Conservation (phyloP, 768 basidiomycete species). For the Tulasnella sp. region DNA sequence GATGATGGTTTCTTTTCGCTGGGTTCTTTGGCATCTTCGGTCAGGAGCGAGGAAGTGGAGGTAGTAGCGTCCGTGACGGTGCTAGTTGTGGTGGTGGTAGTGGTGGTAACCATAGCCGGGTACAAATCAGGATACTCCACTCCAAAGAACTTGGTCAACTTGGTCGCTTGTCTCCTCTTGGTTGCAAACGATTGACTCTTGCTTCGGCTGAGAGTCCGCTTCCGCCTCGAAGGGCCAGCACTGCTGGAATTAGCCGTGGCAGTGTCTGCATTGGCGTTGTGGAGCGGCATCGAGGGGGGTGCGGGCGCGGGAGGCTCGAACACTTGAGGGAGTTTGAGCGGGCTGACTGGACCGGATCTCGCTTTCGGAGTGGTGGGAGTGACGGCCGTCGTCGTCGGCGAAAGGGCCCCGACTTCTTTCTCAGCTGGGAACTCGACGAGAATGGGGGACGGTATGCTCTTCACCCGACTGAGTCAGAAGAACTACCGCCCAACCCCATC, state of each 20-base stretch:
- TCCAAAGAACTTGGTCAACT: slow-evolving; percentile 9
- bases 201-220: not conserved
- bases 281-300: no score
- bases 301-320: not conserved
- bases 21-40: not conserved
- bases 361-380: not conserved
- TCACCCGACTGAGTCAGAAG: not conserved
- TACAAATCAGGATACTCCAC: slow-evolving; percentile 10
- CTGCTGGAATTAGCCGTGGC: no score
- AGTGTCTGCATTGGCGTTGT: no score
- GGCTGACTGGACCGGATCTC: not conserved
- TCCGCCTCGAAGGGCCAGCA: not conserved
- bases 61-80: no score
- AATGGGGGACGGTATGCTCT: not conserved
- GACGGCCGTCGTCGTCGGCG: not conserved
- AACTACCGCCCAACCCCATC: not conserved
- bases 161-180: slow-evolving; percentile 1
- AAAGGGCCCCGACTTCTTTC: not conserved
- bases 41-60: not conserved
- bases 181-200: not conserved
- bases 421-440: not conserved
- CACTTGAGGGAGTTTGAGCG: not conserved
- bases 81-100: not conserved
- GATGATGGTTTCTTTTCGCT: not conserved
- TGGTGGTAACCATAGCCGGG: not conserved